Base-by-base conservation (phyloP, 1,139 yeast genomes). In the Citeromyces hawaiiensis region DNA sequence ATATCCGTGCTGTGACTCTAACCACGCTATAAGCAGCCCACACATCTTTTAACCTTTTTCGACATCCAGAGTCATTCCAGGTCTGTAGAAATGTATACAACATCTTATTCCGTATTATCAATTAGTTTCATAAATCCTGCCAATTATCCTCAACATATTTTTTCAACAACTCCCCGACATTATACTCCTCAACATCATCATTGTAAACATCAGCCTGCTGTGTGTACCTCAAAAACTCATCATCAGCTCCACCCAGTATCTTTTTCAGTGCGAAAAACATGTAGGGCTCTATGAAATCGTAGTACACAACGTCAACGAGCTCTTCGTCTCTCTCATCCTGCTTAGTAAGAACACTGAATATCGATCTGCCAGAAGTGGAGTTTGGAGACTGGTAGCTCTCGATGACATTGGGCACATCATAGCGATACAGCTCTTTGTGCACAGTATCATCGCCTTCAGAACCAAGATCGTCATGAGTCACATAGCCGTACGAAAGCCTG, bases 391-490 rank as follows among this genome's bases (percentile, higher is more conserved):
- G 48, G 31, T 44, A 52, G 1, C 79, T 59, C 49, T 76, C 81
- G 14, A 88, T 75, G 4, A 85, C 93, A 49, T 85, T 86, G 3
- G 96, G 94, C 4, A 83, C 64, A 4, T 70, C 70, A 52, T 68
- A 79, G 43, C 68, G 64, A 0, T 65, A 63, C 41, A 81, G 70
- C 1, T 82, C 70, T 41, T 64, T 66, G 57, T 91, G 98, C 1
- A 70, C 63, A 0, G 95, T 86, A 52, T 91, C 97, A 53, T 91
- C 98, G 13, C 98, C 98, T 46, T 75, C 76, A 44, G 63, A 57
- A 0, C 96, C 97, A 49, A 71, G 68, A 51, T 87, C 97, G 55
- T 91, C 98, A 39, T 61, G 53, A 0, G 98, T 87, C 0, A 76
- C 78, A 50, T 83, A 83, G 0, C 98, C 97, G 41, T 71, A 68